These are phyloP conservation scores for Ophiorrhiza pumila DNA, from an alignment of 257 asterid genomes.

Conservation along the genomic window DNA sequence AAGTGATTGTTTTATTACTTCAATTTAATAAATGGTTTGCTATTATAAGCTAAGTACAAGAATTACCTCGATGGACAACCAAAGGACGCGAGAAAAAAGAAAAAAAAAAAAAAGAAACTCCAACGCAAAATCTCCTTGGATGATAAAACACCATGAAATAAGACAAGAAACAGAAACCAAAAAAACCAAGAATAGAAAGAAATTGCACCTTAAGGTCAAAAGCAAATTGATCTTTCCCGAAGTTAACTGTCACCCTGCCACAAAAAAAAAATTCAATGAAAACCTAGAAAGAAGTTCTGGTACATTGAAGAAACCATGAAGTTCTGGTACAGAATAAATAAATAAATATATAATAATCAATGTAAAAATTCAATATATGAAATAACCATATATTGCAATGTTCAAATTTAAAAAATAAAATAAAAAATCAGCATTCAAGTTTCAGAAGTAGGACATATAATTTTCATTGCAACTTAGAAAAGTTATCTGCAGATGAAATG, in stretches of 20 bases:
- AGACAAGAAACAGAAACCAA: background rate
- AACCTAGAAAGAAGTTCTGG: conserved; percentile 18
- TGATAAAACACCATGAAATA: background rate
- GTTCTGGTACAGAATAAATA: too few species aligned
- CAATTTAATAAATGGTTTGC: background rate
- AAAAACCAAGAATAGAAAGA: conserved; percentile 17
- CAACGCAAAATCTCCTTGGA: background rate
- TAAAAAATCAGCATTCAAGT: background rate
- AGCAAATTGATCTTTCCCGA: conserved; percentile 75
- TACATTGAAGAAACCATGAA: background rate
- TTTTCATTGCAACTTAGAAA: background rate
- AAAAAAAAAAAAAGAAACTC: background rate
- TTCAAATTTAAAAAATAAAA: too few species aligned
- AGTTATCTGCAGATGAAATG: background rate
- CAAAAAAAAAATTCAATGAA: conserved; percentile 22
- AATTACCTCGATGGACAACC: too few species aligned
- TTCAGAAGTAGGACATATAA: background rate
- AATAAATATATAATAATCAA: too few species aligned
- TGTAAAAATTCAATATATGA: too few species aligned
- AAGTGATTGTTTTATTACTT: background rate
- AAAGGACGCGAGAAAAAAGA: too few species aligned
- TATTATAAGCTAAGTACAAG: background rate
- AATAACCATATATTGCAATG: too few species aligned
- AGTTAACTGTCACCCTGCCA: conserved; percentile 86
- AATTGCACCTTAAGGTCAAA: conserved; percentile 74